A percentile compares a stretch with the other conserved stretches of the same genome.
phyloP scores from a whole-genome alignment of 2,329 filamentous ascomycete genomes.

The Talaromyces sp. region DNA sequence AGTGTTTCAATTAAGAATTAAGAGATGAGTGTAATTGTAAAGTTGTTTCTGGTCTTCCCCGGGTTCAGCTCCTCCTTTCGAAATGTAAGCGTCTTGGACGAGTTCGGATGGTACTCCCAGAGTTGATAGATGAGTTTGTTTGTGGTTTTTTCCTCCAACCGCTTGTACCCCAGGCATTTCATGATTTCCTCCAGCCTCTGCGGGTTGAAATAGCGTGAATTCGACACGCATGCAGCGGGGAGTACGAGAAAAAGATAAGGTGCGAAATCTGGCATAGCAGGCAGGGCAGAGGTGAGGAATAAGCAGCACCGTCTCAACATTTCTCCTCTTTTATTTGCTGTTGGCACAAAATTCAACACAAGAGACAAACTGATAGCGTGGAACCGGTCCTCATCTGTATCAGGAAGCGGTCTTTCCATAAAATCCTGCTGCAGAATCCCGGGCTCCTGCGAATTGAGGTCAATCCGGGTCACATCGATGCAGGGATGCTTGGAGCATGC shows the following conservation, averaged over 20 bases:
- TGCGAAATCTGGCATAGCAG: slow-evolving; percentile 24
- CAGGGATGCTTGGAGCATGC: slow-evolving; percentile 68
- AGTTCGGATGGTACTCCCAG: slow-evolving; percentile 54
- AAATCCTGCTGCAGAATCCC: slow-evolving; percentile 84
- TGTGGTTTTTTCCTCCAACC: slow-evolving; percentile 64
- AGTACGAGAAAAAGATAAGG: slow-evolving; percentile 78
- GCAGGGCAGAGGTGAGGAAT: slow-evolving; percentile 52
- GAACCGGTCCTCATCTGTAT: slow-evolving; percentile 56
- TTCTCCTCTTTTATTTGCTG: slow-evolving; percentile 66
- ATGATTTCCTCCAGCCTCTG: slow-evolving; percentile 66
- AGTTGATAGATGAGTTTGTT: slow-evolving; percentile 84
- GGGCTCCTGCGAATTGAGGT: slow-evolving; percentile 78
- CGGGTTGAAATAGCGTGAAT: slow-evolving; percentile 84
- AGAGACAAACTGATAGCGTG: slow-evolving; percentile 88
- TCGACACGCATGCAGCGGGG: slow-evolving; percentile 78
- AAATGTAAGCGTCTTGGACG: slow-evolving; percentile 38
- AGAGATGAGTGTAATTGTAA: slow-evolving; percentile 63
- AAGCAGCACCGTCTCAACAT: slow-evolving; percentile 75
- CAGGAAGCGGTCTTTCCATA: slow-evolving; percentile 76
- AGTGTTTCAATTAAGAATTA: not conserved
- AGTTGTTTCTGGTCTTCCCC: slow-evolving; percentile 80
- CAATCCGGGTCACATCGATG: slow-evolving; percentile 77
- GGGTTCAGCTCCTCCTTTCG: slow-evolving; percentile 72
- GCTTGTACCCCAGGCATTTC: slow-evolving; percentile 65
- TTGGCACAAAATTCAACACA: slow-evolving; percentile 90